Evolutionary conservation across 2,329 filamentous ascomycete genomes (phyloP).

Genomic region (Cercospora sp.): DNA sequence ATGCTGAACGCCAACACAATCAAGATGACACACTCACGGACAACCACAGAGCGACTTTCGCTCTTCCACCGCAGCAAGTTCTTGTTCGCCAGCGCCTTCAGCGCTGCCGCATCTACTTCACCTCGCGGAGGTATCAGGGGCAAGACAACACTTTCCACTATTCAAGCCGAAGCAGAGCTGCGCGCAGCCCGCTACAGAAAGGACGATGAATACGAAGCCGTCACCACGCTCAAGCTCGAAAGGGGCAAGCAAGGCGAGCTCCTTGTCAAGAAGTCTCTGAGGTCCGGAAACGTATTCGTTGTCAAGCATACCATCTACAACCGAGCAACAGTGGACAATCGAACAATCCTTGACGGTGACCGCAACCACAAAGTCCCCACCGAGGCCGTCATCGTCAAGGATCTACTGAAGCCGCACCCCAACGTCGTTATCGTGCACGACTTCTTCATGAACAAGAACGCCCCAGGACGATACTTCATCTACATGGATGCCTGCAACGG

Average conservation of each 20-base stretch:
- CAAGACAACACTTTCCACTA: neutral
- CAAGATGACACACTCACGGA: neutral
- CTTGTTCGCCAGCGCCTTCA: neutral
- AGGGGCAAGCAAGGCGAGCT: neutral
- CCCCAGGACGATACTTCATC: neutral
- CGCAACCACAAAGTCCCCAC: constrained; percentile 4
- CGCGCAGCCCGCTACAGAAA: neutral
- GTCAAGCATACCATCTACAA: neutral
- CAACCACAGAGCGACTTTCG: neutral
- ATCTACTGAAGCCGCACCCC: neutral
- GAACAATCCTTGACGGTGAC: neutral
- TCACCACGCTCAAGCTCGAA: neutral
- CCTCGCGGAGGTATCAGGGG: neutral
- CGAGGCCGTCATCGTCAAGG: neutral
- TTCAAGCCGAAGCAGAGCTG: neutral
- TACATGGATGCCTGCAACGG: constrained; percentile 14
- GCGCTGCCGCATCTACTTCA: neutral
- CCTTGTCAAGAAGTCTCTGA: neutral
- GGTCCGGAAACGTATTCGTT: neutral
- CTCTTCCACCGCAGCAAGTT: neutral
- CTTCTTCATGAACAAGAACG: neutral
- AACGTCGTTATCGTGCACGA: neutral
- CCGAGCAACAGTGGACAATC: neutral
- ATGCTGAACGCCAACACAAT: neutral
- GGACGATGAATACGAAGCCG: neutral